Conservation (phyloP, 805 yeast genomes). For the Yarrowia sp. region DNA sequence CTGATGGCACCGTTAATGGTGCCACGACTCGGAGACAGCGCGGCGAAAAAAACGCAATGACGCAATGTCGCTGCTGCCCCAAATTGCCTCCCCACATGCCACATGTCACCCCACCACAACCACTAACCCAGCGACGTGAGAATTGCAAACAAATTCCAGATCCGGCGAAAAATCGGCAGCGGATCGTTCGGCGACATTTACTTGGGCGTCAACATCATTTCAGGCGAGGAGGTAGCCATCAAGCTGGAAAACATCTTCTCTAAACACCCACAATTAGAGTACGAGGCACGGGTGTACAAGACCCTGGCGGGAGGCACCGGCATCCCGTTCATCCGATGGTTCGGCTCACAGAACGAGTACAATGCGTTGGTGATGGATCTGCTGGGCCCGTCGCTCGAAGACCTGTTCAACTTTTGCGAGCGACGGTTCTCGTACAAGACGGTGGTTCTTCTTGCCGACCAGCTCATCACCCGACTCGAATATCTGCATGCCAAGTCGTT, state of each 20-base stretch:
- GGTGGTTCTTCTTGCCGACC: slow-evolving; percentile 88
- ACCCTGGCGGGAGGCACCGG: slow-evolving; percentile 96
- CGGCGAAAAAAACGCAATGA: no score
- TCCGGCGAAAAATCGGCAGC: slow-evolving; percentile 92
- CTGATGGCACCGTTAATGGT: no score
- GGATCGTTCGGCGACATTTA: slow-evolving; percentile 98
- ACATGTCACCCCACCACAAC: background rate
- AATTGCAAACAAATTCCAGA: slow-evolving; percentile 90
- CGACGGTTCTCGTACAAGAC: slow-evolving; percentile 91
- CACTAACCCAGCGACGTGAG: slow-evolving; percentile 57
- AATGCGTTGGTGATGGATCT: slow-evolving; percentile 96
- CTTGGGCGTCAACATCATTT: slow-evolving; percentile 80
- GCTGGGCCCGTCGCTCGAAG: slow-evolving; percentile 93
- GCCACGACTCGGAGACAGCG: no score
- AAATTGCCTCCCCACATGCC: background rate
- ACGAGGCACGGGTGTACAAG: slow-evolving; percentile 93
- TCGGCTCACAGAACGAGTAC: slow-evolving; percentile 93
- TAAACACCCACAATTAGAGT: slow-evolving; percentile 94
- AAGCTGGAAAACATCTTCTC: slow-evolving; percentile 86
- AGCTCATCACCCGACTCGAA: slow-evolving; percentile 88
- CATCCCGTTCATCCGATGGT: slow-evolving; percentile 95
- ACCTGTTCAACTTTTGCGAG: slow-evolving; percentile 92
- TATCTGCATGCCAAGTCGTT: slow-evolving; percentile 93
- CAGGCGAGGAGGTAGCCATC: slow-evolving; percentile 97
- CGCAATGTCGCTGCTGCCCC: no score